Conservation (phyloP, 495 filamentous ascomycete genomes). For the Terfezia claveryi region DNA sequence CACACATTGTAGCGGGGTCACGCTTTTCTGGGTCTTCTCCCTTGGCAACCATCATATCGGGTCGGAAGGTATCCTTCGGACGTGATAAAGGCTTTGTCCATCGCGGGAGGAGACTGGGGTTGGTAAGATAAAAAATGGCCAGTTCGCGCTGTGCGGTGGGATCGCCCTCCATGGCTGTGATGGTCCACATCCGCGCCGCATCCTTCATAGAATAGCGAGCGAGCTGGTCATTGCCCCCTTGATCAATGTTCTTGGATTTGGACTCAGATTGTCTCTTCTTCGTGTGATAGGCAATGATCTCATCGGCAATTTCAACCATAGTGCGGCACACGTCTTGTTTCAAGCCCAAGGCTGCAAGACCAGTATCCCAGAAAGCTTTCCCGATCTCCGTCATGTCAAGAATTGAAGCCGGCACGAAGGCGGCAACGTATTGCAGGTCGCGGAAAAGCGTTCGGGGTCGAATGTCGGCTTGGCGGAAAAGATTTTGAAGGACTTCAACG, state of each 20-base stretch:
- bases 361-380: constrained; percentile 88
- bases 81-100: constrained; percentile 67
- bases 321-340: constrained; percentile 77
- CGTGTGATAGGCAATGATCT: constrained; percentile 40
- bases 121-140: constrained; percentile 81
- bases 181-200: constrained; percentile 79
- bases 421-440: constrained; percentile 84
- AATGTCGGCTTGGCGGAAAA: constrained; percentile 55
- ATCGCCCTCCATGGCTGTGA: constrained; percentile 83
- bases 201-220: constrained; percentile 47
- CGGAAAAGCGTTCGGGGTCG: constrained; percentile 84
- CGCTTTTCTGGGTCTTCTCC: constrained; percentile 37
- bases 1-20: constrained; percentile 81
- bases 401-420: constrained; percentile 61
- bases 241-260: constrained; percentile 12
- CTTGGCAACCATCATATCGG: constrained; percentile 58
- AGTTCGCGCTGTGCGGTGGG: constrained; percentile 85
- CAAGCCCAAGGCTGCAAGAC: constrained; percentile 62
- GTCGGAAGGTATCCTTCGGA: constrained; percentile 77
- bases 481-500: constrained; percentile 50
- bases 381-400: constrained; percentile 71
- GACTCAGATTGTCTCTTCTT: constrained; percentile 20
- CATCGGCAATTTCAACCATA: constrained; percentile 73
- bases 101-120: constrained; percentile 68
- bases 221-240: constrained; percentile 19